Evolutionary conservation across 2,329 filamentous ascomycete genomes (phyloP), one percentile per base, ranked within the genome.

Genomic region (Lachnellula suecica): DNA sequence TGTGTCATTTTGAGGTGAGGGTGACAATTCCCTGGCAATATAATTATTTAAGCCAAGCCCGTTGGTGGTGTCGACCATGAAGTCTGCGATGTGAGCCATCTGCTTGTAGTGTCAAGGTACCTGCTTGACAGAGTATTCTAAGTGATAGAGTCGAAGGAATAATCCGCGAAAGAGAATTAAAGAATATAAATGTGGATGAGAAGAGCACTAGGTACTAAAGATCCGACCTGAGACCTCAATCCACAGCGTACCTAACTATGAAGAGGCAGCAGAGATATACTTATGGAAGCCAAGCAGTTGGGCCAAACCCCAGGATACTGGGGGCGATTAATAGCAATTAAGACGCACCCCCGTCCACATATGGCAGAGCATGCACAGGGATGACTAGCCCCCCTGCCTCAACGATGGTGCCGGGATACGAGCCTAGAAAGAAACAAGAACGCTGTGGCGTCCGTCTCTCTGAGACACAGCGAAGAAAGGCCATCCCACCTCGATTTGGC

Each of bases 71-170:
- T 77, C 74, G 60, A 78, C 71, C 71, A 85, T 74, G 67, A 81
- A 83, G 62, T 72, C 78, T 67, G 78, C 79, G 69, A 85, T 84
- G 68, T 85, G 82, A 70, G 81, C 79, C 82, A 85, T 85, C 68
- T 41, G 24, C 52, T 54, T 23, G 52, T 45, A 47, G 37, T 20
- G 51, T 55, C 53, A 51, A 58, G 52, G 53, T 52, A 47, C 58
- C 44, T 52, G 54, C 59, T 59, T 47, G 56, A 53, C 47, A 49
- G 49, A 41, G 53, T 44, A 53, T 44, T 46, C 47, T 41, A 52
- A 37, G 40, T 43, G 19, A 24, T 22, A 9, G 11, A 46, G 46
- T 24, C 35, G 44, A 35, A 49, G 46, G 42, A 45, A 38, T n/a
- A n/a, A n/a, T n/a, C n/a, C n/a, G n/a, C n/a, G n/a, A n/a, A n/a